Evolutionary conservation across 1,284 basidiomycete species (phyloP).

Genomic region (Leccinum subfulvum): DNA sequence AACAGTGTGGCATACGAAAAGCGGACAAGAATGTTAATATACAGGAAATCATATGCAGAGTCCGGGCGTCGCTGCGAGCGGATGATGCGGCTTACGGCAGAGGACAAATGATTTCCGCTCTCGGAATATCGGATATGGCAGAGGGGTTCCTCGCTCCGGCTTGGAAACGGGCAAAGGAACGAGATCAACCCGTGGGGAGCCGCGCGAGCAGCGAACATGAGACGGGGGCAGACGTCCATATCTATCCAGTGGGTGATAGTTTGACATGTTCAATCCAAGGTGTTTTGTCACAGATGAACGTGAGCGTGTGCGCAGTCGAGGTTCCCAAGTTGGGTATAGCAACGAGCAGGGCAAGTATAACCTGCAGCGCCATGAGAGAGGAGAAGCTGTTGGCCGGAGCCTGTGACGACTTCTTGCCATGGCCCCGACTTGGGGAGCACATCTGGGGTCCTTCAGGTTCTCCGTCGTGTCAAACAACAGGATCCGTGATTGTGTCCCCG

Average conservation of each 20-base stretch:
- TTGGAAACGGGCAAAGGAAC: slow-evolving; percentile 21
- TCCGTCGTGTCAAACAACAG: slow-evolving; percentile 6
- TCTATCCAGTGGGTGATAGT: slow-evolving; percentile 11
- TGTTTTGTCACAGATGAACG: slow-evolving; percentile 19
- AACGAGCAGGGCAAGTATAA: slow-evolving; percentile 24
- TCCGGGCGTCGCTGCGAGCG: neutral
- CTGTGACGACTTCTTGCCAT: neutral
- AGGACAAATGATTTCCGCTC: slow-evolving; percentile 2
- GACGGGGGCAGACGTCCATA: slow-evolving; percentile 4
- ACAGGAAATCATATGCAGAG: slow-evolving; percentile 1
- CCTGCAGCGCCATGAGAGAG: slow-evolving; percentile 22
- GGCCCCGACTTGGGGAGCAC: slow-evolving; percentile 1
- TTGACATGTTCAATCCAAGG: slow-evolving; percentile 19
- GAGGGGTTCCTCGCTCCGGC: slow-evolving; percentile 17
- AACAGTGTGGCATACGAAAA: slow-evolving; percentile 3
- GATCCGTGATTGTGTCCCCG: slow-evolving; percentile 14
- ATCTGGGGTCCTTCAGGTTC: slow-evolving; percentile 17
- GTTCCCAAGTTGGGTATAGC: slow-evolving; percentile 24
- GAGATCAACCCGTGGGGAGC: slow-evolving; percentile 25
- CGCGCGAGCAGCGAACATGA: slow-evolving; percentile 9
- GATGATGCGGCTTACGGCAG: slow-evolving; percentile 10
- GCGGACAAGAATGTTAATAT: slow-evolving; percentile 4
- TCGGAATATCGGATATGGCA: slow-evolving; percentile 16
- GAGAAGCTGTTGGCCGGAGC: slow-evolving; percentile 17
- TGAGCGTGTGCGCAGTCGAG: slow-evolving; percentile 21